Evolutionary conservation across 202 grass and related monocot genomes (phyloP), one percentile per base, ranked within the genome.

Genomic region (Setaria italica): DNA sequence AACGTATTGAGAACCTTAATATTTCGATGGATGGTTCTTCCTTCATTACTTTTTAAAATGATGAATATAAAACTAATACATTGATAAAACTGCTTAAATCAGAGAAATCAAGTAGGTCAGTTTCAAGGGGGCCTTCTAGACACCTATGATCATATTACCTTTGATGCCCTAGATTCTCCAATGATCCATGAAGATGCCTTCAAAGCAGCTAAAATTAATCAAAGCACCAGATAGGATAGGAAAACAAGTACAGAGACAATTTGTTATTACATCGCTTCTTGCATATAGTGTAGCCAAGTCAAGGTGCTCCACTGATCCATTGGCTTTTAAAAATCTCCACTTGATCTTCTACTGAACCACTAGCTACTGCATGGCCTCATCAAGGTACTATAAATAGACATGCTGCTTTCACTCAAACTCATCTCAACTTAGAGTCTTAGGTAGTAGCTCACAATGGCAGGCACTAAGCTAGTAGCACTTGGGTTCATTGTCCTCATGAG

Each of bases 401-500:
- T 5, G 33, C 11, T 11, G 72, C 33, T 11, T 9, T 56, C 20
- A 4, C 45, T 76, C 20, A 34, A 64, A 54, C n/a, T 59, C 82
- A 69, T 76, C 76, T 67, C 62, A 50, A 33, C 47, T 19, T 37
- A 6, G 7, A 19, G 17, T 77, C 37, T 17, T 21, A 3, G 2
- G 8, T 62, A 62, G 11, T 34, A 57, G 16, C 59, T 68, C 39
- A 70, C 79, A 62, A 87, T 87, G 86, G 63, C 53, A 16, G n/a
- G 11, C 11, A 72, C 80, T 37, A 88, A 83, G 47, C 66, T 83
- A 11, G 21, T 70, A 25, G 35, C 80, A 16, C 64, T 88, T 4
- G 86, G 72, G 10, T 83, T 71, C 35, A 7, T 78, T 83, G 21
- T 83, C 21, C 34, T 88, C 21, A 54, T 88, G 17, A 77, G 86